Evolutionary conservation across 2,329 filamentous ascomycete genomes (phyloP).

Genomic region (Fusarium continuum): DNA sequence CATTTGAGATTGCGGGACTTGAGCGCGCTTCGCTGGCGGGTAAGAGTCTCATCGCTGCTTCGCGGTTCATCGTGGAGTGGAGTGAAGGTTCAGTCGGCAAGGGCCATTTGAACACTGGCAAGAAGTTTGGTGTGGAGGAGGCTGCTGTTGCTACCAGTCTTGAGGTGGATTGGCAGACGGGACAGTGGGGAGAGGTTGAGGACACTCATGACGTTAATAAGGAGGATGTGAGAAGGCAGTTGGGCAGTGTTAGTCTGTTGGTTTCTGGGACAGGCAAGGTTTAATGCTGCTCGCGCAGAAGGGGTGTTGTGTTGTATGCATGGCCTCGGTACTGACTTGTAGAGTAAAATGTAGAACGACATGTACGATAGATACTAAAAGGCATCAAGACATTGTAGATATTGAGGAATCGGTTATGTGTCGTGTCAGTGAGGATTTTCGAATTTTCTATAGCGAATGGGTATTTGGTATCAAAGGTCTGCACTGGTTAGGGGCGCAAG

Average conservation of each 20-base stretch:
- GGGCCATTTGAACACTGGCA: conserved; percentile 49
- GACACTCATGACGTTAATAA: conserved; percentile 97
- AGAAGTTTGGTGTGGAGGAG: conserved; percentile 80
- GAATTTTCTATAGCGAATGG: too few relatives aligned
- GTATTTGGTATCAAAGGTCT: too few relatives aligned
- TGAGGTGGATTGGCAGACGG: conserved; percentile 90
- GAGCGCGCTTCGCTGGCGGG: conserved; percentile 85
- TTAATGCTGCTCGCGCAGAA: background rate
- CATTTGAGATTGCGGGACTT: conserved; percentile 86
- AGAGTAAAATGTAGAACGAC: conserved; percentile 25
- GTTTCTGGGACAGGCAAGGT: conserved; percentile 68
- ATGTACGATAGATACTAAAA: conserved; percentile 28
- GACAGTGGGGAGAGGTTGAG: conserved; percentile 95
- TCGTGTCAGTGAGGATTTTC: too few relatives aligned
- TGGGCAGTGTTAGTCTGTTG: conserved; percentile 86
- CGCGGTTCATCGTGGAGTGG: conserved; percentile 85
- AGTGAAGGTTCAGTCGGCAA: conserved; percentile 73
- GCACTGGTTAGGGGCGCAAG: too few relatives aligned
- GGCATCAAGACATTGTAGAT: background rate
- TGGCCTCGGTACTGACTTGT: conserved; percentile 11
- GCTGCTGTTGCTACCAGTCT: conserved; percentile 80
- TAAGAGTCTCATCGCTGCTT: conserved; percentile 84
- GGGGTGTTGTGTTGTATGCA: background rate
- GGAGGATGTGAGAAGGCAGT: conserved; percentile 86
- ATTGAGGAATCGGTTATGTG: too few relatives aligned